Conservation (phyloP, 106 monocot genomes). For the Amphibolis antarctica region DNA sequence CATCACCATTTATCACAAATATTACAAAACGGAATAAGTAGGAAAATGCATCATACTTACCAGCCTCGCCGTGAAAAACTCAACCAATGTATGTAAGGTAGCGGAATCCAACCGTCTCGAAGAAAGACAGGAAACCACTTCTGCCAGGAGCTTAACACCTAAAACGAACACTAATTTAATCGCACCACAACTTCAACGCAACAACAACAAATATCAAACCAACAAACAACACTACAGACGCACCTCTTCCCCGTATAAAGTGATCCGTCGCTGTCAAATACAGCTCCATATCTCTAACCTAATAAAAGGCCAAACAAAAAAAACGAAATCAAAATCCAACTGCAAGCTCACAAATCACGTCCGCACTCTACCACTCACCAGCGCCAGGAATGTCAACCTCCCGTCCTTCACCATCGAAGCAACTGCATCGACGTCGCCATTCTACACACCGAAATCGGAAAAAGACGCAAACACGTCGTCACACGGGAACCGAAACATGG, state of each 20-base stretch:
- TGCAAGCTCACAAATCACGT: not conserved
- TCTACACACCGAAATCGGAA: constrained; percentile 24
- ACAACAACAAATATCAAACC: not conserved
- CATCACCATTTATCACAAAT: too few species aligned
- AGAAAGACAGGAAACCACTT: constrained; percentile 1
- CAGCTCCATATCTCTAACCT: constrained; percentile 77
- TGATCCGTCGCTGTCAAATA: constrained; percentile 40
- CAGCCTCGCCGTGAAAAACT: not conserved
- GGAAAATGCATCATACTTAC: constrained; percentile 8
- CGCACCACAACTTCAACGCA: not conserved
- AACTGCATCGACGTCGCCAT: constrained; percentile 39
- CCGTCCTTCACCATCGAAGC: constrained; percentile 47
- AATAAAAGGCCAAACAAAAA: constrained; percentile 4
- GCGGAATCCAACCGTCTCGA: not conserved
- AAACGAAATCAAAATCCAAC: not conserved
- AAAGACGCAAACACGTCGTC: not conserved
- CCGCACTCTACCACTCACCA: constrained; percentile 30
- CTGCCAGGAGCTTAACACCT: constrained; percentile 4
- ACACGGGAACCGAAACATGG: not conserved
- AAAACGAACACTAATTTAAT: not conserved
- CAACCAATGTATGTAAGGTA: not conserved
- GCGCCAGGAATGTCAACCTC: constrained; percentile 35
- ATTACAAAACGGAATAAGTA: too few species aligned
- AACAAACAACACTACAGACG: not conserved
- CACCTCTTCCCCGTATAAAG: constrained; percentile 2